Conservation (phyloP, 306 rosid genomes). For the Trichosanthes truncata region DNA sequence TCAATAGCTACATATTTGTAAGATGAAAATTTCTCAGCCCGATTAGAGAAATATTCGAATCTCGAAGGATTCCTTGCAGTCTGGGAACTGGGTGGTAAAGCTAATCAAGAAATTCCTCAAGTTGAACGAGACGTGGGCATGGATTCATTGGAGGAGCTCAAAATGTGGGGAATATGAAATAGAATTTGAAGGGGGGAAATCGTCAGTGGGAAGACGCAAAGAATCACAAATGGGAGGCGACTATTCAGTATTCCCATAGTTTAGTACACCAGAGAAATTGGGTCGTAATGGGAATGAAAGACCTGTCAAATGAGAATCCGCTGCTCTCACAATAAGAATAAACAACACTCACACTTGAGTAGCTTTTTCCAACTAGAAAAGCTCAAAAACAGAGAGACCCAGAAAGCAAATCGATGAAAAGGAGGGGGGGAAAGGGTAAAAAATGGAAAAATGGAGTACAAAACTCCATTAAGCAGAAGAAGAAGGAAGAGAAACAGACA, state of each 20-base stretch:
- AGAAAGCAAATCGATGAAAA: background rate
- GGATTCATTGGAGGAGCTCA: conserved; percentile 2
- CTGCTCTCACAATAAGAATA: background rate
- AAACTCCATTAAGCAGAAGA: background rate
- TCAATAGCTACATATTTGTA: background rate
- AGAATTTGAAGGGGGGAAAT: conserved; percentile 32
- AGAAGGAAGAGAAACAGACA: background rate
- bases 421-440: too few species aligned
- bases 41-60: background rate
- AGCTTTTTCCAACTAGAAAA: background rate
- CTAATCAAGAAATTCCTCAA: background rate
- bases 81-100: background rate
- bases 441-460: background rate
- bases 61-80: background rate
- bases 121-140: background rate
- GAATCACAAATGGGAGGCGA: conserved; percentile 24
- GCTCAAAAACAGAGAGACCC: background rate
- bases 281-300: background rate
- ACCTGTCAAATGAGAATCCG: background rate
- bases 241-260: background rate
- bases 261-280: background rate
- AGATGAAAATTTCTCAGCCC: background rate
- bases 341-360: background rate
- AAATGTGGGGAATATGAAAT: conserved; percentile 12
- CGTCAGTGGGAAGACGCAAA: conserved; percentile 44